Evolutionary conservation across 2,329 filamentous ascomycete species (phyloP), one percentile per base, ranked within the genome.

Genomic region (Eurotiales sp.): DNA sequence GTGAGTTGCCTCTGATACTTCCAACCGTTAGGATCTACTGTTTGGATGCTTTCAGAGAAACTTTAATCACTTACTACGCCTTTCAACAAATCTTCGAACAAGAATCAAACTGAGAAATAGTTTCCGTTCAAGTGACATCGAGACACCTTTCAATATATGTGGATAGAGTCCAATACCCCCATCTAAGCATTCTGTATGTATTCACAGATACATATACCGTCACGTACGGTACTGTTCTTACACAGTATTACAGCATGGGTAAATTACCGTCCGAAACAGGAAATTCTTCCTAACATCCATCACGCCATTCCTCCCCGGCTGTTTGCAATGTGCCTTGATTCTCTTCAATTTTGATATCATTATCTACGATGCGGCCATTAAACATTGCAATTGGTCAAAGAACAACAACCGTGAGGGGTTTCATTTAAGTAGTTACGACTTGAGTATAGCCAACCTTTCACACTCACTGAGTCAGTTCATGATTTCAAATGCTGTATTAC

Each of bases 241-340:
- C 46, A 12, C 2, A 7, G 32, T 37, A 40, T 29, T 40, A 47
- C 45, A 14, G 3, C 17, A 30, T 15, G n/a, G 32, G 27, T 34
- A 15, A 40, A 8, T 10, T 41, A 30, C 36, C 29, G 21, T 23
- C 46, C 36, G 1, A 32, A 39, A 23, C n/a, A 41, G 46, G 46
- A 48, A 48, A 48, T 41, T 22, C 19, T 40, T 40, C 17, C 29
- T n/a, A n/a, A n/a, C 22, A 40, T 42, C 10, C 25, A 48, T 48
- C 46, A 48, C 46, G 46, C 46, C 39, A 48, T 48, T 48, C 25
- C 10, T 48, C 46, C 46, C 46, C 46, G 8, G 45, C 29, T 15
- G 46, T 48, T 48, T 41, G 46, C 46, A 48, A 48, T 40, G 21
- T 8, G 10, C 32, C 22, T 27, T 15, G 21, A n/a, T 37, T 37